Evolutionary conservation across 768 basidiomycete species (phyloP).

Genomic region (Cubamyces lactineus): DNA sequence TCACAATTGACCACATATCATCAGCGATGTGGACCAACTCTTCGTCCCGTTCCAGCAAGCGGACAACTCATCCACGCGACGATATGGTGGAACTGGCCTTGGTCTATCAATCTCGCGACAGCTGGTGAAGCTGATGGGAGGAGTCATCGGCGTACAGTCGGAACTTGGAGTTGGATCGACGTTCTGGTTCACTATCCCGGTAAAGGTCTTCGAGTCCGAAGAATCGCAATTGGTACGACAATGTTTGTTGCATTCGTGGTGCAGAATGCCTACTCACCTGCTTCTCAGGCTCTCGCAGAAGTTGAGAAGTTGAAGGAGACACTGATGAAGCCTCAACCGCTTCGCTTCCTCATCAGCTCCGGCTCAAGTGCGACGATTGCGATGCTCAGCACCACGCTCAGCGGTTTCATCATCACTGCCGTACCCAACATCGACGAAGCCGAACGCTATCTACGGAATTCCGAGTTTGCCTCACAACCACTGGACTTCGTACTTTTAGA

Average conservation of each 20-base stretch:
- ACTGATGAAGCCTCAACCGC: slow-evolving; percentile 50
- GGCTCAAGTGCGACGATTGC: slow-evolving; percentile 58
- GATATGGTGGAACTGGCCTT: slow-evolving; percentile 78
- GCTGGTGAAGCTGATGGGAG: slow-evolving; percentile 76
- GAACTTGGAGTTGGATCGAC: slow-evolving; percentile 64
- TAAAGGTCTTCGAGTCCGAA: slow-evolving; percentile 55
- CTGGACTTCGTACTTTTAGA: slow-evolving; percentile 72
- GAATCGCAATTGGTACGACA: slow-evolving; percentile 59
- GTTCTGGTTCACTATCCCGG: slow-evolving; percentile 78
- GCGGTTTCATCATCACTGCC: slow-evolving; percentile 52
- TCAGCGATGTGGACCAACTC: slow-evolving; percentile 62
- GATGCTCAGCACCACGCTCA: slow-evolving; percentile 60
- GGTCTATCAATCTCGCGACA: slow-evolving; percentile 76
- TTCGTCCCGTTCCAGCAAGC: slow-evolving; percentile 81
- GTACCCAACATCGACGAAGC: slow-evolving; percentile 51
- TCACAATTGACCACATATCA: neutral
- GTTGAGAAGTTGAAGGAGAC: slow-evolving; percentile 50
- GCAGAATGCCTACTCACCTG: slow-evolving; percentile 4
- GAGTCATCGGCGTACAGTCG: slow-evolving; percentile 70
- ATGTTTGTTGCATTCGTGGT: slow-evolving; percentile 13
- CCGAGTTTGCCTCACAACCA: slow-evolving; percentile 37
- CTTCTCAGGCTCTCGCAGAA: slow-evolving; percentile 47
- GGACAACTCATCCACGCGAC: slow-evolving; percentile 76
- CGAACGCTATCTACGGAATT: slow-evolving; percentile 43
- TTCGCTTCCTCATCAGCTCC: slow-evolving; percentile 59